A percentile compares a stretch with the other conserved stretches of the same genome.
phyloP scores from a whole-genome alignment of 2,329 filamentous ascomycete genomes.

The Lojkania enalia region DNA sequence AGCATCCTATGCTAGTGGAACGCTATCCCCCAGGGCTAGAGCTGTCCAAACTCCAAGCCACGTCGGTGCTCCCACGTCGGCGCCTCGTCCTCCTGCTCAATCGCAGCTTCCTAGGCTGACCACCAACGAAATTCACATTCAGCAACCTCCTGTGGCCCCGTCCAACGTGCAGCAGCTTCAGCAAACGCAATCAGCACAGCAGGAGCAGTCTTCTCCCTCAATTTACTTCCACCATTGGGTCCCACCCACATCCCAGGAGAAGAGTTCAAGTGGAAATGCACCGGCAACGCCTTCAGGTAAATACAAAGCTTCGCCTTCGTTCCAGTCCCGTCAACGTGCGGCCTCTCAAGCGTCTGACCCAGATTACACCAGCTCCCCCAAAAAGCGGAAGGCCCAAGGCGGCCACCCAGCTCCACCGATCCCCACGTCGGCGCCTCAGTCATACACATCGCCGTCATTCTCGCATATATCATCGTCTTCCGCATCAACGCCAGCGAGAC shows the following conservation, averaged over 20 bases:
- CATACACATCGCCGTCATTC: constrained; percentile 54
- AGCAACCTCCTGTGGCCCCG: constrained; percentile 49
- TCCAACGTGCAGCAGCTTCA: constrained; percentile 48
- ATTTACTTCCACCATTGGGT: constrained; percentile 96
- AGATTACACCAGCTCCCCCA: constrained; percentile 74
- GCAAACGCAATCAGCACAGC: constrained; percentile 56
- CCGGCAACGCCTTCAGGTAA: constrained; percentile 73
- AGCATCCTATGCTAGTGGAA: constrained; percentile 33
- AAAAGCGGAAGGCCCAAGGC: constrained; percentile 76
- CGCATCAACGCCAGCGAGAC: constrained; percentile 59
- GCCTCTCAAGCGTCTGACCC: constrained; percentile 54
- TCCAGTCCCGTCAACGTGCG: constrained; percentile 54
- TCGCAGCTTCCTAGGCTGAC: constrained; percentile 55
- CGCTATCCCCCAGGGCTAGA: constrained; percentile 40
- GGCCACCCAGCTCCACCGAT: constrained; percentile 56
- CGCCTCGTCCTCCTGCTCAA: constrained; percentile 50
- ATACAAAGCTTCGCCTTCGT: constrained; percentile 48
- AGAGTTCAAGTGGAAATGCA: constrained; percentile 61
- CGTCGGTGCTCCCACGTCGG: constrained; percentile 44
- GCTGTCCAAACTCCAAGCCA: constrained; percentile 31
- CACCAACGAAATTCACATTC: constrained; percentile 56
- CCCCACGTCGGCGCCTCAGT: constrained; percentile 54
- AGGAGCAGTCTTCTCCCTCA: constrained; percentile 67
- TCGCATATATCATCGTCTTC: constrained; percentile 61
- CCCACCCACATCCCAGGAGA: constrained; percentile 67